Percentiles rank a stretch among this genome's conserved stretches.
Conservation (phyloP, 2,329 filamentous ascomycete genomes). For the Fusarium denticulatum region DNA sequence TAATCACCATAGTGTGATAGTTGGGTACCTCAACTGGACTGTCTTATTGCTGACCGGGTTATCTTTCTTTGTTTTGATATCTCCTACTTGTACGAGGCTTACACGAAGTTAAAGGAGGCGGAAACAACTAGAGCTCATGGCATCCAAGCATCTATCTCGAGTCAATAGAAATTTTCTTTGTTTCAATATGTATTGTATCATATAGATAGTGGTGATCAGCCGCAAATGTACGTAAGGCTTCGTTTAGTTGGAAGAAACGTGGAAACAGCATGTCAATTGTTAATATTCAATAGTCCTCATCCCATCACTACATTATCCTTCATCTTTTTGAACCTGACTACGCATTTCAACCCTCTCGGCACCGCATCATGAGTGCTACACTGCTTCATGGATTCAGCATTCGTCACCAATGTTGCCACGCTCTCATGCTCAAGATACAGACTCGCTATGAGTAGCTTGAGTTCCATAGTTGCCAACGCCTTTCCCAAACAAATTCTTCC, state of each 20-base stretch:
- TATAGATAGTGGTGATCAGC: too few species aligned
- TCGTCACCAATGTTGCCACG: background rate
- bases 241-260: background rate
- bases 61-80: background rate
- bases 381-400: background rate
- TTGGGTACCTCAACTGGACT: background rate
- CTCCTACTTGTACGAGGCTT: background rate
- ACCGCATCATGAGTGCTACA: background rate
- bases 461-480: background rate
- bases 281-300: too few species aligned
- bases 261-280: background rate
- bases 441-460: background rate
- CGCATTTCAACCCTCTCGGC: background rate
- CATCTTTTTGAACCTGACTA: background rate
- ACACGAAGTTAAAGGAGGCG: background rate
- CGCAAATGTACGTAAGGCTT: background rate
- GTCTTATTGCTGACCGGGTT: background rate
- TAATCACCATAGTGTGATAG: background rate
- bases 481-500: background rate
- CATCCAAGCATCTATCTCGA: too few species aligned
- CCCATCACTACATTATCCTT: fast-evolving
- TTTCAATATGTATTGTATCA: fast-evolving
- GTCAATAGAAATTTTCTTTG: too few species aligned
- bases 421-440: background rate
- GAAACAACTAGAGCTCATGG: fast-evolving